These are phyloP conservation scores for Globisporangium middletonii DNA, from an alignment of 352 stramenopile species.

Conservation along the genomic window DNA sequence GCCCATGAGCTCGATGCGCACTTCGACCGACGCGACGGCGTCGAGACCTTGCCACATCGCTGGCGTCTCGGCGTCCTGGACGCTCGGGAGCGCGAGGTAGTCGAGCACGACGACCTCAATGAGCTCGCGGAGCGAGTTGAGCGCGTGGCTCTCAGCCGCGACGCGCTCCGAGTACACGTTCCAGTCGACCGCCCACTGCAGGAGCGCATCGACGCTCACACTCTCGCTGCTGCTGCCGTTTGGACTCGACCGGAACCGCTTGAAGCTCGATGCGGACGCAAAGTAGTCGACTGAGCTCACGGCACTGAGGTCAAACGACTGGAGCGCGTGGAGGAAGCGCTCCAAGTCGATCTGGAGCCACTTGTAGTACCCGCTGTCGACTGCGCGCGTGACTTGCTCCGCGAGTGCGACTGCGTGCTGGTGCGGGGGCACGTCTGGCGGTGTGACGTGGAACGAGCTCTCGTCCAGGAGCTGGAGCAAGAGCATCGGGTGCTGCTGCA, in stretches of 20 bases:
- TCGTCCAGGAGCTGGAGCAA: slow-evolving; percentile 63
- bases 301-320: slow-evolving; percentile 53
- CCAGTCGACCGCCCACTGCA: slow-evolving; percentile 81
- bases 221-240: slow-evolving; percentile 26
- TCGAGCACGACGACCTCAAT: slow-evolving; percentile 77
- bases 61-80: slow-evolving; percentile 24
- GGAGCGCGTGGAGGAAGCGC: slow-evolving; percentile 54
- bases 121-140: slow-evolving; percentile 74
- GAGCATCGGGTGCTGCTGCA: slow-evolving; percentile 55
- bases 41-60: slow-evolving; percentile 66
- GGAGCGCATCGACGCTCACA: slow-evolving; percentile 34
- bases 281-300: slow-evolving; percentile 33
- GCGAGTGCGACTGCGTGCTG: slow-evolving; percentile 64
- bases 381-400: slow-evolving; percentile 47
- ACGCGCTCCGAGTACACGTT: slow-evolving; percentile 84
- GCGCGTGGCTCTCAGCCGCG: slow-evolving; percentile 66
- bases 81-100: slow-evolving; percentile 45
- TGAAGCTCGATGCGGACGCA: slow-evolving; percentile 23
- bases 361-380: slow-evolving; percentile 71
- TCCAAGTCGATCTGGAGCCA: slow-evolving; percentile 80
- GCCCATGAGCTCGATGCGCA: slow-evolving; percentile 54
- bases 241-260: slow-evolving; percentile 54
- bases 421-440: slow-evolving; percentile 56
- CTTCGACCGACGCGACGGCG: slow-evolving; percentile 43
- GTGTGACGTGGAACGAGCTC: slow-evolving; percentile 54